phyloP scores from a whole-genome alignment of 2,329 filamentous ascomycete genomes.

The Alternaria longipes region DNA sequence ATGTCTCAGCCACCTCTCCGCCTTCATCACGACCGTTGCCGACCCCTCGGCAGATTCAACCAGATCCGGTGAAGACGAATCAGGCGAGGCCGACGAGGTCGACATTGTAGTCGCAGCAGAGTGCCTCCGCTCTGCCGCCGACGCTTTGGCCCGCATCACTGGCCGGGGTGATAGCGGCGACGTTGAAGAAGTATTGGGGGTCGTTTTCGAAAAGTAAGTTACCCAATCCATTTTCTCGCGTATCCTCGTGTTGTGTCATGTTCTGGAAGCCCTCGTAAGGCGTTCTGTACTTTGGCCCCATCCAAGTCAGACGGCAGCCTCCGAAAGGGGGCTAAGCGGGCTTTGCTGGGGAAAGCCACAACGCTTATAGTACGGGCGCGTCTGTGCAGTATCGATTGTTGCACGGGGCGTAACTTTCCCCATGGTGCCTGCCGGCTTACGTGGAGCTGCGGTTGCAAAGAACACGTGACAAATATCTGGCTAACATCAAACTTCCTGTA shows the following conservation, averaged over 20 bases:
- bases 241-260: constrained; percentile 1
- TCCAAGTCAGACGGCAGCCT: constrained; percentile 12
- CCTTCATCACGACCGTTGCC: constrained; percentile 72
- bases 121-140: constrained; percentile 69
- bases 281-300: constrained; percentile 12
- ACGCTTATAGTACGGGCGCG: constrained; percentile 27
- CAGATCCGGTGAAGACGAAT: not conserved
- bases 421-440: constrained; percentile 15
- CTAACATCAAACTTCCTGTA: constrained; percentile 18
- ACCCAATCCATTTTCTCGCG: constrained; percentile 2
- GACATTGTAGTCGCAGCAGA: constrained; percentile 94
- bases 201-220: constrained; percentile 95
- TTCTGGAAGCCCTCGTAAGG: constrained; percentile 12
- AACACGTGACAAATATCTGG: not conserved
- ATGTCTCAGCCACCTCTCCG: constrained; percentile 75
- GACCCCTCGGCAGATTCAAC: constrained; percentile 14
- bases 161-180: constrained; percentile 85
- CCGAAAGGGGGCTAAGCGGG: constrained; percentile 9
- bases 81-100: constrained; percentile 58
- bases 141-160: constrained; percentile 76
- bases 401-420: constrained; percentile 10
- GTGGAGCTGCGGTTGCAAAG: constrained; percentile 5
- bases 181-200: constrained; percentile 93
- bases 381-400: constrained; percentile 13
- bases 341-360: constrained; percentile 27